Percentiles rank a stretch among this genome's conserved stretches.
Conservation (phyloP, 768 basidiomycete genomes). For the Collybia sordida region DNA sequence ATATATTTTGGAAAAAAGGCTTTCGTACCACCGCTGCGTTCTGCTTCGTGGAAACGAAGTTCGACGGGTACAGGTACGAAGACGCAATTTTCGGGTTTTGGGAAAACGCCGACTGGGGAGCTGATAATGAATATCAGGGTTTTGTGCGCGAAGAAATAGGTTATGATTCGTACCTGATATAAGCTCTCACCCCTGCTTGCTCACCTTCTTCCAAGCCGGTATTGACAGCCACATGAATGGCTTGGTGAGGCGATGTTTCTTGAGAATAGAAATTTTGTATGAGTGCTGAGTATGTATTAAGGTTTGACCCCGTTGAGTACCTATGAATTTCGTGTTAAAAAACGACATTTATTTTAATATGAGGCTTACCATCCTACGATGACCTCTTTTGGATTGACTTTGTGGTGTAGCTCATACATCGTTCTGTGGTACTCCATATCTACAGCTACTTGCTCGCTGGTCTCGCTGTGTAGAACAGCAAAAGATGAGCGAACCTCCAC, state of each 20-base stretch:
- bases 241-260: constrained; percentile 86
- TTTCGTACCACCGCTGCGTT: constrained; percentile 80
- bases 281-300: constrained; percentile 94
- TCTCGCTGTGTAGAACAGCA: constrained; percentile 91
- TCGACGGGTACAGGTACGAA: constrained; percentile 92
- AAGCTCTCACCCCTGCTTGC: constrained; percentile 80
- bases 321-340: constrained; percentile 34
- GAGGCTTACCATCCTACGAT: constrained; percentile 90
- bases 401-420: constrained; percentile 89
- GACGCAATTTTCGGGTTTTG: constrained; percentile 92
- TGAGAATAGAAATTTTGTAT: constrained; percentile 98
- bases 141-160: constrained; percentile 8
- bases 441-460: constrained; percentile 89
- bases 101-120: constrained; percentile 84
- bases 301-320: constrained; percentile 89
- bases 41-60: constrained; percentile 78
- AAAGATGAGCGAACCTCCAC: constrained; percentile 85
- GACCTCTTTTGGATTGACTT: constrained; percentile 80
- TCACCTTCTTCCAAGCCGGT: constrained; percentile 69
- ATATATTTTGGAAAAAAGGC: background rate
- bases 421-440: constrained; percentile 95
- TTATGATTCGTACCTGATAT: constrained; percentile 61
- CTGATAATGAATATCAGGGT: constrained; percentile 35
- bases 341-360: background rate
- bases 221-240: constrained; percentile 89